Evolutionary conservation across 192 early-diverging fungal species (phyloP), one percentile per base, ranked within the genome.

Genomic region (Coemansia brasiliensis): DNA sequence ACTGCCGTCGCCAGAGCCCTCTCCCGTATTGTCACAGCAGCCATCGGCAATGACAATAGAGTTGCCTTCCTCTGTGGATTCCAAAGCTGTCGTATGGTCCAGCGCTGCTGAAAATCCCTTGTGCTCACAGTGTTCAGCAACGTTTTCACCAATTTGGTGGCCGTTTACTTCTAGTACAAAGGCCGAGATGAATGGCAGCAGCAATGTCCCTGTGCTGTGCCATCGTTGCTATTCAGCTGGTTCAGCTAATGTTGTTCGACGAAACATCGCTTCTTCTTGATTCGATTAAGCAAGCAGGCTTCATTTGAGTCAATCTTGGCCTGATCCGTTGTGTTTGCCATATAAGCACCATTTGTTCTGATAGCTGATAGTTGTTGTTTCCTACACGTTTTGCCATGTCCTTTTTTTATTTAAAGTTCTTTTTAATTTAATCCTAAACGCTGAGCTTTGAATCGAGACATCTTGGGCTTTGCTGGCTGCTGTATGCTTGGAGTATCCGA

Each of bases 361-460:
- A n/a, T n/a, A n/a, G n/a, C n/a, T n/a, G n/a, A n/a, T 50, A 24
- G 48, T 29, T 42, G 2, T 4, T 42, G 15, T 2, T 42, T 8
- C 40, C 15, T 42, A 29, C 3, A 29, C 27, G 3, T 41, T 4
- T 13, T 41, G n/a, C n/a, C n/a, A n/a, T 8, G 40, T 8, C 13
- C 13, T 13, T 59, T 46, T n/a, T 46, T 27, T 35, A n/a, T 46
- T 44, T 48, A 21, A 45, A 48, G 17, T 48, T 26, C 3, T 35
- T 21, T 59, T 49, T 41, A 42, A 17, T 3, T 11, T 9, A 76
- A 59, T 0, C 69, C 76, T 17, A 79, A 48, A n/a, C 76, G 65
- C 51, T 62, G 56, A 5, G 66, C 66, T 49, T 79, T 79, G 66
- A 79, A 79, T n/a, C 69, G 70, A 4, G 76, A 79, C 67, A 79